Percentiles rank a stretch among this genome's conserved stretches.
These are phyloP conservation scores for Dendrocalamus latiflorus DNA, from an alignment of 202 grass and related monocot species.

Conservation along the genomic window DNA sequence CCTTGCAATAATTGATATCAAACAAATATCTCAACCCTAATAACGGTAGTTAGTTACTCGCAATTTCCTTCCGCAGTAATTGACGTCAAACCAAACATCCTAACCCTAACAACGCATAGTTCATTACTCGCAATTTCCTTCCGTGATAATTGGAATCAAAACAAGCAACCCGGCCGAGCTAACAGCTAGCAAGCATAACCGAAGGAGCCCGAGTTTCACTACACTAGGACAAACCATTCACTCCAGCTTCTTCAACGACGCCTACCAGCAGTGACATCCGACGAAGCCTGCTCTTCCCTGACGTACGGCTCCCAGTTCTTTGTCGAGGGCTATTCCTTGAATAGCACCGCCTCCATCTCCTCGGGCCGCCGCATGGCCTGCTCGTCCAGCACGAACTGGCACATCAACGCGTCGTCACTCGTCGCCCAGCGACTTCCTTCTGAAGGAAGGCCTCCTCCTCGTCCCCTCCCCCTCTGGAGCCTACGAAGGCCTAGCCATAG, in stretches of 20 bases:
- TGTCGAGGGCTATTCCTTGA: background rate
- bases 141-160: background rate
- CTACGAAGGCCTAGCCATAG: background rate
- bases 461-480: conserved; percentile 4
- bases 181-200: background rate
- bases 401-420: conserved; percentile 26
- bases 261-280: conserved; percentile 41
- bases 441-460: background rate
- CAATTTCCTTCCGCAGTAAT: background rate
- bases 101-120: background rate
- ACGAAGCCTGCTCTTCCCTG: conserved; percentile 46
- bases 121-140: background rate
- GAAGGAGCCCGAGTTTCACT: background rate
- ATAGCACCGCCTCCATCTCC: conserved; percentile 25
- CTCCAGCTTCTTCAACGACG: background rate
- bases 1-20: background rate
- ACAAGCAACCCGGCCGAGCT: background rate
- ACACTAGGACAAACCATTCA: background rate
- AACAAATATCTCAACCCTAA: background rate
- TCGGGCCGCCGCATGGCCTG: conserved; percentile 22
- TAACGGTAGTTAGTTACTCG: background rate
- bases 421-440: background rate
- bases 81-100: background rate
- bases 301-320: conserved; percentile 2
- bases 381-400: conserved; percentile 44